Base-by-base conservation (phyloP, 371 early-diverging fungal species). In the Polyrhizophydium stewartii region DNA sequence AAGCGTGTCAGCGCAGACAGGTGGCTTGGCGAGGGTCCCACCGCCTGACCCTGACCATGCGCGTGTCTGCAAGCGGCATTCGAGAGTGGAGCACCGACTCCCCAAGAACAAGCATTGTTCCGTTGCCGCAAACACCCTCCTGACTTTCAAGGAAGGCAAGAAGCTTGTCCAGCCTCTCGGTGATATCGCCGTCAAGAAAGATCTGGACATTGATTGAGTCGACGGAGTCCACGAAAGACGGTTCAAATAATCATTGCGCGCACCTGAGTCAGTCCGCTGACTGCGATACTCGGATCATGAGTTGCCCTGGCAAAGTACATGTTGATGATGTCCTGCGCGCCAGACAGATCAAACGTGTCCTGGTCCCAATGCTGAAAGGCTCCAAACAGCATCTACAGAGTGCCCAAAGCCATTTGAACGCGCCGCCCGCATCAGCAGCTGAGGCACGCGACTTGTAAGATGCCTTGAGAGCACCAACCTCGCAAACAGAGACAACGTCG, bases 61-160 rank as follows among this genome's bases (percentile, higher is more conserved):
- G 45, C 17, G 83, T 77, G 49, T 81, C 81, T 33, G 68, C 64
- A 37, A 79, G 65, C 2, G 61, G 62, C 41, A 83, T 73, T 10
- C 83, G 65, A 5, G 78, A 77, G 58, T 71, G 67, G 0, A 83
- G 61, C 24, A 74, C 75, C 13, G 79, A 67, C 27, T 78, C 76
- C 16, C 79, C 83, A 17, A 81, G 66, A 1, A 79, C 63, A 45
- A 83, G 65, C 75, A 83, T 74, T 0, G 81, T 78, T 9, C 75
- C 76, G 50, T 77, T 83, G 17, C 81, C 77, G 60, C 83, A 83
- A 1, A 83, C 74, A 2, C 79, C 79, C 27, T 80, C 74, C 24
- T 79, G 79, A 37, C 70, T 71, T 61, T 83, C 83, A 6, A 83
- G 57, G 49, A 71, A 79, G 13, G 76, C 69, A 19, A 83, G 64